Percentiles rank a stretch among this genome's conserved stretches.
phyloP scores from a whole-genome alignment of 163 green algal genomes.

The Smithsoniella earleae region DNA sequence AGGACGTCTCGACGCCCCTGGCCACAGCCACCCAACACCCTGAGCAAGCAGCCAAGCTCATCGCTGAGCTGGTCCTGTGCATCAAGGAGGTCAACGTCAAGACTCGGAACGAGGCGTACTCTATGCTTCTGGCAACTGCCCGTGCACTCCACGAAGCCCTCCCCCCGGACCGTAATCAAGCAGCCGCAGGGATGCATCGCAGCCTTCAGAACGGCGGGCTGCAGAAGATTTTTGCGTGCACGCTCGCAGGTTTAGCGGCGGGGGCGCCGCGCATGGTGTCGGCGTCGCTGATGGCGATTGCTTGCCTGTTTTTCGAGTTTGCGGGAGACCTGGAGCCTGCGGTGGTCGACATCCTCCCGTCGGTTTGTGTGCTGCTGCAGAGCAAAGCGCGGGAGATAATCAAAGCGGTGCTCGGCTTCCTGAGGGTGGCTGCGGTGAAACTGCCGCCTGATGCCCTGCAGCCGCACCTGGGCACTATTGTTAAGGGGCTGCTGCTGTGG shows the following conservation, averaged over 20 bases:
- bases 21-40: background rate
- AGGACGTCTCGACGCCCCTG: background rate
- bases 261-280: conserved; percentile 72
- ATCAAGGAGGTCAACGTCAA: conserved; percentile 78
- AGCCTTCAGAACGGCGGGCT: conserved; percentile 48
- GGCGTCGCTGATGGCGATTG: conserved; percentile 58
- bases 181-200: background rate
- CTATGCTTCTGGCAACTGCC: conserved; percentile 74
- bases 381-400: conserved; percentile 78
- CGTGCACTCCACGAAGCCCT: conserved; percentile 41
- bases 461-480: conserved; percentile 56
- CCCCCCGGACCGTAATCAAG: conserved; percentile 32
- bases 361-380: conserved; percentile 78
- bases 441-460: conserved; percentile 64
- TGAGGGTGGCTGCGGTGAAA: conserved; percentile 74
- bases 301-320: conserved; percentile 88
- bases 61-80: conserved; percentile 64
- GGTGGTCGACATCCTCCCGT: conserved; percentile 59
- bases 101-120: conserved; percentile 71
- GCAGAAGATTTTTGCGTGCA: conserved; percentile 63
- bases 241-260: conserved; percentile 76
- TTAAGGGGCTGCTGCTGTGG: conserved; percentile 88
- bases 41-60: conserved; percentile 49
- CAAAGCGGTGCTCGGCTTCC: conserved; percentile 85
- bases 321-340: conserved; percentile 43